phyloP scores from a whole-genome alignment of 106 monocot species.

The Apostasia ramifera region DNA sequence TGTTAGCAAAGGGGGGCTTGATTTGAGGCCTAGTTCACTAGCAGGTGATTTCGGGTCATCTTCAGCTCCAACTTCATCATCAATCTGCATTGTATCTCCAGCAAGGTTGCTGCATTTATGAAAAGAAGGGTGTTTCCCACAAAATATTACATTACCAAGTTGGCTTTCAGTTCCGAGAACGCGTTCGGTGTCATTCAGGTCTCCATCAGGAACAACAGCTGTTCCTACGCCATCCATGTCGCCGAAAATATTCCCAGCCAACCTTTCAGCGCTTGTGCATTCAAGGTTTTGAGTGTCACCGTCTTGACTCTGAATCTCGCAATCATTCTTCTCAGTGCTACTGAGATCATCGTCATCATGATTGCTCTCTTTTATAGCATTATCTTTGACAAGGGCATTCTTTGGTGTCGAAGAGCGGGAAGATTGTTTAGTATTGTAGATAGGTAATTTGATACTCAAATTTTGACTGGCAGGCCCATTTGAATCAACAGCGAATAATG shows the following conservation, averaged over 20 bases:
- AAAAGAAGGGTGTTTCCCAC: conserved; percentile 13
- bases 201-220: conserved; percentile 26
- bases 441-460: background rate
- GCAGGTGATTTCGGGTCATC: conserved; percentile 17
- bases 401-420: conserved; percentile 27
- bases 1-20: conserved; percentile 14
- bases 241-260: conserved; percentile 29
- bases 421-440: conserved; percentile 17
- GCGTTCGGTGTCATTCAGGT: conserved; percentile 41
- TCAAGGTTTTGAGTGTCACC: conserved; percentile 65
- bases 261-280: conserved; percentile 42
- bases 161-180: conserved; percentile 63
- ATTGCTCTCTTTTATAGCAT: background rate
- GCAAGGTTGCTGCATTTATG: conserved; percentile 37
- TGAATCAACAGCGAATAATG: conserved; percentile 29
- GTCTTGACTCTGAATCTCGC: conserved; percentile 32
- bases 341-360: conserved; percentile 25
- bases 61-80: conserved; percentile 29
- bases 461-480: conserved; percentile 12
- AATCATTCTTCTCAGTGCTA: conserved; percentile 51
- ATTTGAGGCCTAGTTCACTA: background rate
- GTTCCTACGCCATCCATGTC: conserved; percentile 40
- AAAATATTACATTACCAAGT: conserved; percentile 10
- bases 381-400: conserved; percentile 5
- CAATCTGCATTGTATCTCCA: conserved; percentile 56